These are phyloP conservation scores for Cinnamomum micranthum DNA, from an alignment of 164 flowering plant species.

Conservation along the genomic window DNA sequence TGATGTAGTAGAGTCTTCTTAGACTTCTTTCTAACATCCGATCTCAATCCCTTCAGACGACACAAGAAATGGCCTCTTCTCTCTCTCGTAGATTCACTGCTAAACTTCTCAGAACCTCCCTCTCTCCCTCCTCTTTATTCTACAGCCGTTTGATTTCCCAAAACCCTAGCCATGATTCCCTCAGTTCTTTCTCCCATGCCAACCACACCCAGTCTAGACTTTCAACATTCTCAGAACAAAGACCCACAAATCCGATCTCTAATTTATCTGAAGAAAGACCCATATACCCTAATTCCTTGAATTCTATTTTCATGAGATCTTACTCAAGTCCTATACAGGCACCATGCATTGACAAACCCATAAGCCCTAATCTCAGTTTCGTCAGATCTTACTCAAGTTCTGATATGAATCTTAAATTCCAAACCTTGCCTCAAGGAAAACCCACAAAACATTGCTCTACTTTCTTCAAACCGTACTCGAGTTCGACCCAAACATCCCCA, in stretches of 20 bases:
- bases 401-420: neutral
- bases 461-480: slow-evolving; percentile 9
- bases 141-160: slow-evolving; percentile 8
- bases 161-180: neutral
- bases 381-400: slow-evolving; percentile 14
- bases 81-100: slow-evolving; percentile 12
- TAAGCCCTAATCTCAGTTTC: slow-evolving; percentile 14
- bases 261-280: neutral
- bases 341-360: neutral
- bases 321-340: neutral
- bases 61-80: slow-evolving; percentile 15
- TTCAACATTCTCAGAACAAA: neutral
- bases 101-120: slow-evolving; percentile 4
- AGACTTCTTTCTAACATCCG: neutral
- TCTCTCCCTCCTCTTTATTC: slow-evolving; percentile 4
- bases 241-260: neutral
- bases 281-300: neutral
- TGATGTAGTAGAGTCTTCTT: neutral
- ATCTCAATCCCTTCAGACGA: neutral
- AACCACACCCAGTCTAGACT: neutral
- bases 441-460: neutral
- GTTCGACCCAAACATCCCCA: neutral
- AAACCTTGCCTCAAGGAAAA: neutral
- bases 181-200: neutral
- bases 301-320: neutral